A percentile compares a stretch with the other conserved stretches of the same genome.
Conservation (phyloP, 2,329 filamentous ascomycete genomes). For the Aspergillus fumigatus region DNA sequence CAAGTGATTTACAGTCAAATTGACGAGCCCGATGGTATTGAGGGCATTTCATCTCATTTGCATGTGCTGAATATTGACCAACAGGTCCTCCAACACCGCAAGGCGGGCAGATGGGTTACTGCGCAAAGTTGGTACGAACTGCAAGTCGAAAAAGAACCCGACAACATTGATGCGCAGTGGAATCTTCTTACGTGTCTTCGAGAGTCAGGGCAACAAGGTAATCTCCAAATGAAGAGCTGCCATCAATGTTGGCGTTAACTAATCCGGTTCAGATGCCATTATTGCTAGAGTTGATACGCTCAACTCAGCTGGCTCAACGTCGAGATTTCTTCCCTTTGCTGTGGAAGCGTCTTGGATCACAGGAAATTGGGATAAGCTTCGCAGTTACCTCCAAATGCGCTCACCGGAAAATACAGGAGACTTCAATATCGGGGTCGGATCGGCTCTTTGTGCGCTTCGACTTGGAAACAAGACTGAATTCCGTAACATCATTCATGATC, state of each 20-base stretch:
- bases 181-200: conserved; percentile 84
- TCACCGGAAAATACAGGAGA: conserved; percentile 48
- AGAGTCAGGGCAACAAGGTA: conserved; percentile 92
- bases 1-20: conserved; percentile 97
- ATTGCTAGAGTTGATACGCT: conserved; percentile 83
- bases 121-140: conserved; percentile 98
- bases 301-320: conserved; percentile 48
- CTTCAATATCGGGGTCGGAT: conserved; percentile 79
- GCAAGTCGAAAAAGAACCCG: conserved; percentile 72
- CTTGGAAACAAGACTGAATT: conserved; percentile 52
- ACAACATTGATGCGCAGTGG: conserved; percentile 71
- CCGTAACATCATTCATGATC: conserved; percentile 52
- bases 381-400: conserved; percentile 56
- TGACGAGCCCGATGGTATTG: conserved; percentile 93
- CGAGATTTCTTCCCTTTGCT: conserved; percentile 72
- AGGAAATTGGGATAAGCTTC: conserved; percentile 71
- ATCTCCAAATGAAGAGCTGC: conserved; percentile 19
- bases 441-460: conserved; percentile 59
- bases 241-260: not conserved
- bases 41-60: conserved; percentile 86
- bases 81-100: conserved; percentile 86
- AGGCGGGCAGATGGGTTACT: conserved; percentile 87
- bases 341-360: conserved; percentile 91
- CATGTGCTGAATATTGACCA: conserved; percentile 87
- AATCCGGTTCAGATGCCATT: conserved; percentile 60